Evolutionary conservation across 192 early-diverging fungal species (phyloP), one percentile per base, ranked within the genome.

Genomic region (Geosiphon pyriformis): DNA sequence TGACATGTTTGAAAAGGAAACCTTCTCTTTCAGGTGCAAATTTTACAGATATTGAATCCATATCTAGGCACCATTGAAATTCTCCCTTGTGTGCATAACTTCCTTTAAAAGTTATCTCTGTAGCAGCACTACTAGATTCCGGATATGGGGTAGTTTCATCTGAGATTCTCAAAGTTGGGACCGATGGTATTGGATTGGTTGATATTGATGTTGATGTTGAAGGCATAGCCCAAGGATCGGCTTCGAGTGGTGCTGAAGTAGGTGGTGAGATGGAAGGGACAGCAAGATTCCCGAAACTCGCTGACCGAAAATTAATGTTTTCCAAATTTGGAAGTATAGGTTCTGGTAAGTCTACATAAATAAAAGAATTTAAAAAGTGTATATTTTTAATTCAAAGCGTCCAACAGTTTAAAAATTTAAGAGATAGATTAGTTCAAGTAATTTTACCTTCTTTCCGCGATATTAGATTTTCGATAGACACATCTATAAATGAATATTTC

Each of bases 1-100:
- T 94, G 12, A 90, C 85, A 72, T 94, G 90, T 66, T 93, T 96
- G 48, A 78, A 81, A 18, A 85, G 65, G 59, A 78, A 75, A 0
- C 83, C 86, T 61, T 82, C 79, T 42, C 75, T 80, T 59, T 79
- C 73, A 8, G 76, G 75, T 4, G 78, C 74, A 70, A 79, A 74
- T 1, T 75, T 72, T 2, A 87, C 78, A 35, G 71, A 72, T 53
- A 88, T 80, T 1, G 73, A 61, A 62, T 88, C 87, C 30, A 76
- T 27, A 62, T 88, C 70, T 34, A 77, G 30, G 65, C 83, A 85
- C 80, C 83, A 85, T 20, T 77, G 74, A 30, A 77, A 78, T 37
- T 76, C 71, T 11, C 81, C 76, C 51, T 67, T 68, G 27, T 59
- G 62, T 17, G 52, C 65, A 12, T 57, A 32, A 25, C 67, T 67